Conservation (phyloP, 2,329 filamentous ascomycete genomes). For the Chaetoscypha palmicola region DNA sequence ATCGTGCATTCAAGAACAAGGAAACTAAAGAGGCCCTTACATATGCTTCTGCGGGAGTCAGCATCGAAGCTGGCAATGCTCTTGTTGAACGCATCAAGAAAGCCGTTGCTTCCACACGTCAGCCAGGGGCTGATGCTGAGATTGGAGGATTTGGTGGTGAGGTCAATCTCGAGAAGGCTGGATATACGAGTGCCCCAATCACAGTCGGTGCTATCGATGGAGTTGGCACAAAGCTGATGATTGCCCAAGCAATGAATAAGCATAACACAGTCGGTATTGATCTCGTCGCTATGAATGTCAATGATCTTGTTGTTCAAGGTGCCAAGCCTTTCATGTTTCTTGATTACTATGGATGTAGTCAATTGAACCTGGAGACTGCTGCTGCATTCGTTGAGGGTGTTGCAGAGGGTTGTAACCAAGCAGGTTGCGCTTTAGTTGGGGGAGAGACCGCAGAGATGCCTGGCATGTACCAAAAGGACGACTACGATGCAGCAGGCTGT, state of each 20-base stretch:
- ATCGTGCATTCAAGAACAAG: conserved; percentile 55
- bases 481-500: conserved; percentile 89
- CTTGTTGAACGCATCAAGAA: conserved; percentile 89
- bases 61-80: conserved; percentile 87
- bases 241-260: conserved; percentile 82
- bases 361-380: conserved; percentile 69
- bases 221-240: conserved; percentile 93
- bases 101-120: conserved; percentile 75
- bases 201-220: conserved; percentile 94
- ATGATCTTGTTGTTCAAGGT: conserved; percentile 92
- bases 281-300: conserved; percentile 96
- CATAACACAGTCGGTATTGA: conserved; percentile 96
- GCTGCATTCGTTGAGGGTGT: conserved; percentile 88
- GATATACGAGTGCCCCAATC: conserved; percentile 68
- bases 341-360: conserved; percentile 94
- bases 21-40: conserved; percentile 55
- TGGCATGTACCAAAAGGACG: conserved; percentile 74
- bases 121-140: conserved; percentile 81
- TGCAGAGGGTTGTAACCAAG: conserved; percentile 75
- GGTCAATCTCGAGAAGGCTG: conserved; percentile 68
- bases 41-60: conserved; percentile 88
- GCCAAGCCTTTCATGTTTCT: conserved; percentile 94
- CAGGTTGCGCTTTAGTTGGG: conserved; percentile 86
- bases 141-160: conserved; percentile 94
- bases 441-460: conserved; percentile 99